Percentiles rank a stretch among this genome's conserved stretches.
Conservation (phyloP, 2,329 filamentous ascomycete species). For the Aspergillus pseudonomiae region DNA sequence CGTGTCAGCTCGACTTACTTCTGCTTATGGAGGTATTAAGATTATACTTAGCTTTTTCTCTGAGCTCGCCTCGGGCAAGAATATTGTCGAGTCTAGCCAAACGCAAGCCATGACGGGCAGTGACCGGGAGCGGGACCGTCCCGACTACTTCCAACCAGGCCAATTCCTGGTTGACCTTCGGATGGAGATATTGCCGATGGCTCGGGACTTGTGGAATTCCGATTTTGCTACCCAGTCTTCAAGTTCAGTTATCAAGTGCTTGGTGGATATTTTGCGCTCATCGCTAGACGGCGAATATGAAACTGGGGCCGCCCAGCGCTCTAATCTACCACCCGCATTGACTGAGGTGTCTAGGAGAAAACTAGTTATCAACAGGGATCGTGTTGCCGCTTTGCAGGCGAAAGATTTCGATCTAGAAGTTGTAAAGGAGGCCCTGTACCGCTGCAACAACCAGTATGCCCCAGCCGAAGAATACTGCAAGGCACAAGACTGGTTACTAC, state of each 20-base stretch:
- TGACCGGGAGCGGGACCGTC: constrained; percentile 58
- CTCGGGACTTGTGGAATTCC: constrained; percentile 82
- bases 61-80: constrained; percentile 74
- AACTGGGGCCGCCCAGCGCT: constrained; percentile 62
- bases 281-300: constrained; percentile 80
- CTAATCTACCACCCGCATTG: constrained; percentile 60
- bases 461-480: constrained; percentile 75
- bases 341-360: constrained; percentile 51
- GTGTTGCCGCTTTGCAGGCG: constrained; percentile 47
- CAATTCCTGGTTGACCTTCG: constrained; percentile 89
- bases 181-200: constrained; percentile 74
- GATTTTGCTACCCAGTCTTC: constrained; percentile 79
- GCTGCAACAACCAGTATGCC: constrained; percentile 69
- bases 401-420: constrained; percentile 63
- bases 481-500: constrained; percentile 60
- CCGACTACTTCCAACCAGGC: constrained; percentile 65
- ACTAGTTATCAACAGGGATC: constrained; percentile 57
- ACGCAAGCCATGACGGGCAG: constrained; percentile 56
- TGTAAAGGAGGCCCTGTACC: constrained; percentile 77
- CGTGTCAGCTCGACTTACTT: constrained; percentile 47
- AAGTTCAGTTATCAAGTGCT: constrained; percentile 72
- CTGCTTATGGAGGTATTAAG: constrained; percentile 68
- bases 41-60: constrained; percentile 83
- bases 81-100: constrained; percentile 74
- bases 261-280: constrained; percentile 81